A percentile compares a stretch with the other conserved stretches of the same genome.
Conservation (phyloP, 164 flowering plant genomes). For the Sextonia rubra region DNA sequence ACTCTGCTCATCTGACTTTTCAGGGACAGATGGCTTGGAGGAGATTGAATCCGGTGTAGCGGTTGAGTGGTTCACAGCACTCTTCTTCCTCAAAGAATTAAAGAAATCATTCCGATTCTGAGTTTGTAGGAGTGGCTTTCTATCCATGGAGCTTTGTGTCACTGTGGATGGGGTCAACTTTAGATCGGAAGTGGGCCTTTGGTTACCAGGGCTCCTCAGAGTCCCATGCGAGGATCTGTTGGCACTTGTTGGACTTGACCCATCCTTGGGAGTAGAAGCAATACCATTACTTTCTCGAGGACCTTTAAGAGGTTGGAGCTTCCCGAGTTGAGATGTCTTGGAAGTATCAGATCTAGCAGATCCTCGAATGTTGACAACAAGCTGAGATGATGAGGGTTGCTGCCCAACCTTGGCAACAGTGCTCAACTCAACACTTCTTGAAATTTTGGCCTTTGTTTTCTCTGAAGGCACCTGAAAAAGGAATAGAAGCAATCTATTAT, state of each 20-base stretch:
- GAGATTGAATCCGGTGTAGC: conserved; percentile 32
- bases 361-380: conserved; percentile 44
- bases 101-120: conserved; percentile 84
- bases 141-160: conserved; percentile 40
- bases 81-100: conserved; percentile 71
- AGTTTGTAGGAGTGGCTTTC: conserved; percentile 49
- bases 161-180: conserved; percentile 33
- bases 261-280: conserved; percentile 43
- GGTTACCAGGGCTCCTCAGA: conserved; percentile 35
- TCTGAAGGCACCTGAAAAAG: conserved; percentile 15
- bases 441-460: conserved; percentile 1
- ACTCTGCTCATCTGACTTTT: conserved; percentile 33
- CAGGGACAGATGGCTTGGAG: conserved; percentile 23
- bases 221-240: conserved; percentile 27
- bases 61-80: conserved; percentile 27
- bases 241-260: conserved; percentile 35
- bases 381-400: conserved; percentile 36
- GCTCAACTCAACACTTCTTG: conserved; percentile 2
- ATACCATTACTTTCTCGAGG: conserved; percentile 59
- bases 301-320: conserved; percentile 69
- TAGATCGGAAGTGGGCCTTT: conserved; percentile 40
- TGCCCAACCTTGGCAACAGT: conserved; percentile 36
- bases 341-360: conserved; percentile 42
- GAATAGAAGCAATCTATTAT: not conserved
- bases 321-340: conserved; percentile 57